Evolutionary conservation across 306 rosid species (phyloP).

Genomic region (Corylus americana): DNA sequence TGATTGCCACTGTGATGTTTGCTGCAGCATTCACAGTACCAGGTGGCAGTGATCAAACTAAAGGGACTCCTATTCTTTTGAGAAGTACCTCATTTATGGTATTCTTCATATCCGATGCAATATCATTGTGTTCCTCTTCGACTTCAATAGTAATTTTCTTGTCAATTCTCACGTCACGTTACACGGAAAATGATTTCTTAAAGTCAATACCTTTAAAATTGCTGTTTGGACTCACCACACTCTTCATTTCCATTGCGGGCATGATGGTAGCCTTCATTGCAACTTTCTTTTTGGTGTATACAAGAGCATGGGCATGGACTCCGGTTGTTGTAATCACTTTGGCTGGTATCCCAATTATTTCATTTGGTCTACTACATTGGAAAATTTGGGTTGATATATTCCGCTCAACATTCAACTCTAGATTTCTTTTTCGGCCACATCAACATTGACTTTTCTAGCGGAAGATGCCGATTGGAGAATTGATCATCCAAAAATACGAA

Average conservation of each 20-base stretch:
- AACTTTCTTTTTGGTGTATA: background rate
- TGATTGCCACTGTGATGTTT: constrained; percentile 8
- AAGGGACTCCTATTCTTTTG: background rate
- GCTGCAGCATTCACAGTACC: background rate
- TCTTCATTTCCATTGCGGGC: constrained; percentile 2
- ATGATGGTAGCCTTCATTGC: background rate
- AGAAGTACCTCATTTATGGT: background rate
- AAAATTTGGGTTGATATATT: background rate
- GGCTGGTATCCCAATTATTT: background rate
- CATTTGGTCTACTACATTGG: background rate
- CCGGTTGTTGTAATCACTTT: too few relatives aligned
- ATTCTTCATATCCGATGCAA: constrained; percentile 1
- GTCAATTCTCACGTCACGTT: constrained; percentile 14
- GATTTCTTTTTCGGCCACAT: background rate
- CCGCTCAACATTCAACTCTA: background rate
- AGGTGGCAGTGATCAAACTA: background rate
- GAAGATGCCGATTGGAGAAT: too few relatives aligned
- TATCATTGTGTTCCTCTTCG: background rate
- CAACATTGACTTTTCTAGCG: background rate
- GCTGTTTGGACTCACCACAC: background rate
- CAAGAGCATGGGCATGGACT: background rate
- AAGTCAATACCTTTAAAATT: background rate
- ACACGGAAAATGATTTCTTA: background rate
- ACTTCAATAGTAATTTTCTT: background rate
- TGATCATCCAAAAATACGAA: too few relatives aligned